Evolutionary conservation across 257 asterid genomes (phyloP).

Genomic region (Solanum chiquidenum): DNA sequence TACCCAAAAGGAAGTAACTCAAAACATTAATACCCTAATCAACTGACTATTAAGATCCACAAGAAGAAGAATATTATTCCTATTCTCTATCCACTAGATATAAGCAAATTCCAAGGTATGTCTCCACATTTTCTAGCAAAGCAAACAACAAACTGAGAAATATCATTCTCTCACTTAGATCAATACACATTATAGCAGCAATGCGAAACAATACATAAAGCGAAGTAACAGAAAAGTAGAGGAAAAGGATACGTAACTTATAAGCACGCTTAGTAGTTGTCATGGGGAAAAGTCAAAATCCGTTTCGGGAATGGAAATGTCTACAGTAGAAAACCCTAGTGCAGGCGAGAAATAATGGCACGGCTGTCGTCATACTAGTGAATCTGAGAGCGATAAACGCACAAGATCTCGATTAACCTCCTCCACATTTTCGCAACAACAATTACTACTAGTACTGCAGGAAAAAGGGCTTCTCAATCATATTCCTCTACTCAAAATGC

Average conservation of each 20-base stretch:
- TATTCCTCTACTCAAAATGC: background rate
- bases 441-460: background rate
- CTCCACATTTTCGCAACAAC: slow-evolving; percentile 3
- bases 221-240: background rate
- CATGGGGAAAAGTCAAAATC: slow-evolving; percentile 16
- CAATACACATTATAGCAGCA: slow-evolving; percentile 1
- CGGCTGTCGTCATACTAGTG: background rate
- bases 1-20: background rate
- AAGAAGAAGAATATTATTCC: background rate
- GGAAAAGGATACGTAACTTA: slow-evolving; percentile 94
- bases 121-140: background rate
- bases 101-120: background rate
- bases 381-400: background rate
- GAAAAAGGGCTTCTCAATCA: background rate
- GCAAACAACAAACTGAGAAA: background rate
- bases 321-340: background rate
- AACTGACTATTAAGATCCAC: background rate
- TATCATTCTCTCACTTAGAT: background rate
- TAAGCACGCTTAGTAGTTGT: slow-evolving; percentile 93
- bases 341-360: background rate
- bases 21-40: background rate
- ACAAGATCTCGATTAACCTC: background rate
- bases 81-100: background rate
- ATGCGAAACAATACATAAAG: background rate
- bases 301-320: background rate